phyloP scores from a whole-genome alignment of 2,329 filamentous ascomycete genomes.

The Fusarium musae region DNA sequence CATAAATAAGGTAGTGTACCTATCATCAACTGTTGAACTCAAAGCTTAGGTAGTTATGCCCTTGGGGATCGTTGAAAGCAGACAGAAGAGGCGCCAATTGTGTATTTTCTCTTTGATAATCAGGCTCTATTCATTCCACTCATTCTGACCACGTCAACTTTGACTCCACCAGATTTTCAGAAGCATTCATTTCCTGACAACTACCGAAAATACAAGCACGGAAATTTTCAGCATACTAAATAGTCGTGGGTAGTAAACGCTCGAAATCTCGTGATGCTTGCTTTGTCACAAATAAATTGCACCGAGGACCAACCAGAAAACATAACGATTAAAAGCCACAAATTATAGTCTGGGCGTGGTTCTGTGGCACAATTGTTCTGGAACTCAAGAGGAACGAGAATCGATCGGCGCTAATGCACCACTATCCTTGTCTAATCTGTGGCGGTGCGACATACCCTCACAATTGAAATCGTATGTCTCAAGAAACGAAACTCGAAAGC shows the following conservation, averaged over 20 bases:
- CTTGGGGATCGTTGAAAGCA: no score
- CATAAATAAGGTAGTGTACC: neutral
- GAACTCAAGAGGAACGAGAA: constrained; percentile 35
- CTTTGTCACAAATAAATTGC: neutral
- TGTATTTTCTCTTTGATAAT: neutral
- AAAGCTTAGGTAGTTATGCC: neutral
- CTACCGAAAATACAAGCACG: neutral
- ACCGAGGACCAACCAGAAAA: no score
- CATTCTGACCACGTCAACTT: neutral
- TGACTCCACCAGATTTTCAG: neutral
- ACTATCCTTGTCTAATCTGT: constrained; percentile 44
- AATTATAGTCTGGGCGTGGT: constrained; percentile 8
- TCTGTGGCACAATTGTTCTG: constrained; percentile 37
- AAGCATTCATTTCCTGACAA: neutral
- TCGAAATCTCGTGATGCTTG: neutral
- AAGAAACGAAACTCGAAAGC: neutral
- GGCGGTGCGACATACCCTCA: constrained; percentile 47
- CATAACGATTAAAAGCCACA: neutral
- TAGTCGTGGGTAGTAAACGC: neutral
- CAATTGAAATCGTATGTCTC: constrained; percentile 13
- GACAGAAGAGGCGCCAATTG: no score
- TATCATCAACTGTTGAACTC: neutral
- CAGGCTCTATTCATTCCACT: neutral
- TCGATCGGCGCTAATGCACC: constrained; percentile 52
- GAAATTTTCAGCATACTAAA: neutral